Evolutionary conservation across 1,284 basidiomycete genomes (phyloP), one percentile per base, ranked within the genome.

Genomic region (Puccinia horiana): DNA sequence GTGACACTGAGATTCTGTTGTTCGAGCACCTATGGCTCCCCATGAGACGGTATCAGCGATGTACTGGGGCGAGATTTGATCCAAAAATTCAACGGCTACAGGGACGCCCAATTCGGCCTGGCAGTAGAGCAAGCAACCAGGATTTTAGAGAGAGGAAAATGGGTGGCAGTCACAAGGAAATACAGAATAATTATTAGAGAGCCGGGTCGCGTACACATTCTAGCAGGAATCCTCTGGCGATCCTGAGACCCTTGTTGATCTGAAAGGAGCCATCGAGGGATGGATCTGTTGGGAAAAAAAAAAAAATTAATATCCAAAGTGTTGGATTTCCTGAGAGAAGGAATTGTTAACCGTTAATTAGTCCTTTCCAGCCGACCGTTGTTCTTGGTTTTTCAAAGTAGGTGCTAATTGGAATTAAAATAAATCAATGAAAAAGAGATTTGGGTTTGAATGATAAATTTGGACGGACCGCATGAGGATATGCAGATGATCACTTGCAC

Each of bases 11-110:
- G 94, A 96, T 87, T 99, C 96, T 14, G 96, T 98, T 6, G 95
- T 99, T 78, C 96, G 91, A 1, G 97, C 97, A 69, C 96, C 96
- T 84, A 99, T 98, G 3, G 96, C 96, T 79, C 96, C 96, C 96
- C 96, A 99, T 2, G 93, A 92, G 76, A 98, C 94, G 35, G 98
- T 89, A 88, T 99, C 97, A 40, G 96, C 95, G 20, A 94, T 97
- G 89, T 95, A 99, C 87, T 98, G 95, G 1, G 95, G 95, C 40
- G 91, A 91, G 84, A 94, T 94, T 16, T 93, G 93, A 86, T 94
- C 94, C 75, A 88, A 84, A 72, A 88, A 87, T 84, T 88, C 88
- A 70, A 86, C 87, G 0, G 85, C 87, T 6, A 88, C 85, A 9
- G 87, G 87, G 20, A 88, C 83, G 42, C 88, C 88, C 52, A 88